Evolutionary conservation across 2,329 filamentous ascomycete genomes (phyloP), one percentile per base, ranked within the genome.

Genomic region (Neoscytalidium dimidiatum): DNA sequence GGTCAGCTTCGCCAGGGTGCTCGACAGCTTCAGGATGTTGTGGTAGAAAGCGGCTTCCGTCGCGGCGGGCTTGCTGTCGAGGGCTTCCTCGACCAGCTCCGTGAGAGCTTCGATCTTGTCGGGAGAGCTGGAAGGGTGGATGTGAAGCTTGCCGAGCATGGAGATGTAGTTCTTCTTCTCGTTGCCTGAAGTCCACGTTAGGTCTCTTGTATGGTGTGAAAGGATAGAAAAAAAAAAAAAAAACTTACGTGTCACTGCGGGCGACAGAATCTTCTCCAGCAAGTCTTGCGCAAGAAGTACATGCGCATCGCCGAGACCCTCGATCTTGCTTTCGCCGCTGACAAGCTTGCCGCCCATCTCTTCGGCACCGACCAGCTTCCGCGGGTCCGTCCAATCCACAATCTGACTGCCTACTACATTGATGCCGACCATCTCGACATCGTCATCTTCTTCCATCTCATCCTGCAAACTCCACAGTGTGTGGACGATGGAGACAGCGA

Each of bases 331-430:
- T 82, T 56, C 90, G 86, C 60, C 78, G 79, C 26, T 73, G 57
- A 31, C 26, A 3, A 56, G 74, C 72, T 33, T 76, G 72, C n/a
- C 74, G 66, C 79, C 66, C 81, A 73, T 38, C 31, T 76, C 71
- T 0, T 84, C 78, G 79, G 91, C 79, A 81, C 92, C 83, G 11
- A 88, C 80, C 6, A 88, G 83, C 76, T 96, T 94, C 57, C 94
- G 84, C 41, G 94, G 93, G 75, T 98, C 94, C 0, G 94, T 98
- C 95, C 94, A 98, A 75, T 98, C 94, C 0, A 94, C 87, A 7
- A 98, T 81, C 72, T 93, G 94, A 3, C 91, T 88, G 0, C 92
- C 92, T 65, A 96, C 91, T 3, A 89, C 86, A 48, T 87, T 85
- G 68, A 96, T 85, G 70, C 89, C 88, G 8, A 94, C 91, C 88